Evolutionary conservation across 495 filamentous ascomycete species (phyloP).

Genomic region (Pyrenula aspistea): DNA sequence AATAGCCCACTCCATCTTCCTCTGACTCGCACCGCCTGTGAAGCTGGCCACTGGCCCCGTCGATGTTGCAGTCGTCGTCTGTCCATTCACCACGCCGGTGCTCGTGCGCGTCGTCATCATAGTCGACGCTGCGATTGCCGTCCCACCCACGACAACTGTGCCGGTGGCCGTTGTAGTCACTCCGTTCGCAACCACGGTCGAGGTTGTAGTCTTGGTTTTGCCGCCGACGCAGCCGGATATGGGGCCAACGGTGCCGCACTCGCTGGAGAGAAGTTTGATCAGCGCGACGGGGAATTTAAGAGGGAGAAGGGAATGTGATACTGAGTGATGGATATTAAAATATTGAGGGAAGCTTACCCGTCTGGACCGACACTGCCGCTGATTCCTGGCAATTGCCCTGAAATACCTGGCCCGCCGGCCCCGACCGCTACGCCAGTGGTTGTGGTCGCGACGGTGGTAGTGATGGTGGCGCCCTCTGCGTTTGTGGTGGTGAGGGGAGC

Average conservation of each 20-base stretch:
- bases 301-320: background rate
- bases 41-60: background rate
- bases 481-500: background rate
- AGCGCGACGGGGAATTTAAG: background rate
- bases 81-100: background rate
- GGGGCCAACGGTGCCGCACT: background rate
- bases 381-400: background rate
- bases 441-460: background rate
- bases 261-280: background rate
- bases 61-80: background rate
- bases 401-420: background rate
- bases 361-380: background rate
- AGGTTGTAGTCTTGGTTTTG: background rate
- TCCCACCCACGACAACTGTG: background rate
- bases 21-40: background rate
- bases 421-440: background rate
- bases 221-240: background rate
- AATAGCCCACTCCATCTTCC: background rate
- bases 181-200: background rate
- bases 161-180: background rate
- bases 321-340: no score
- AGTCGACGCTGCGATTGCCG: background rate
- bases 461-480: background rate
- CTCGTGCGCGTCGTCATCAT: background rate
- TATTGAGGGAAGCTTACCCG: no score